phyloP scores from a whole-genome alignment of 495 filamentous ascomycete genomes.

The Penicillium desertorum region DNA sequence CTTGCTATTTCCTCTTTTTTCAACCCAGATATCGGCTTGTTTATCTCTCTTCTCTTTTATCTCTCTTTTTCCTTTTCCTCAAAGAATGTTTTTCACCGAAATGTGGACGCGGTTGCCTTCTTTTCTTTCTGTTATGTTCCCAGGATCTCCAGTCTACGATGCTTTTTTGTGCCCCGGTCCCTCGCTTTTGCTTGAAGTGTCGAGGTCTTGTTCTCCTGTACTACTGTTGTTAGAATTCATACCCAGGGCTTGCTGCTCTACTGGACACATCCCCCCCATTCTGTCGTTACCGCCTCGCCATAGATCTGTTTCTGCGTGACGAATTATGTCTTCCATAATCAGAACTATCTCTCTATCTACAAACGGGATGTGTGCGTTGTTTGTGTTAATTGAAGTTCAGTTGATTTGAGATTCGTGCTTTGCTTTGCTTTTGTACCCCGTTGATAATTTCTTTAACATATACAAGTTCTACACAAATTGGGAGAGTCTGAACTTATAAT shows the following conservation, averaged over 20 bases:
- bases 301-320: conserved; percentile 7
- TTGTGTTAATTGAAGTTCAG: conserved; percentile 6
- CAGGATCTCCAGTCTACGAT: not conserved
- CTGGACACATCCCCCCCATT: not conserved
- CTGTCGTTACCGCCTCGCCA: conserved; percentile 9
- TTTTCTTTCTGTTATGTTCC: not conserved
- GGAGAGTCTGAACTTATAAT: not conserved
- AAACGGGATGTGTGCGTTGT: not conserved
- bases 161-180: not conserved
- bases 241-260: conserved; percentile 9
- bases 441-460: not conserved
- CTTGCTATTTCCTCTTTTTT: conserved; percentile 1
- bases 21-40: not conserved
- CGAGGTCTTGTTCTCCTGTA: conserved; percentile 5
- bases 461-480: not conserved
- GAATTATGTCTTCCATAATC: conserved; percentile 14
- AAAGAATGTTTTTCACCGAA: conserved; percentile 3
- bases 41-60: not conserved
- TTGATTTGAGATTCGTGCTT: not conserved
- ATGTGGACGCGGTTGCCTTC: not conserved
- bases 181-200: not conserved
- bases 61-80: not conserved
- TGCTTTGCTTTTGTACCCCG: not conserved
- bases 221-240: conserved; percentile 20
- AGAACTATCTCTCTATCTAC: conserved; percentile 2